Evolutionary conservation across 2,329 filamentous ascomycete species (phyloP), one percentile per base, ranked within the genome.

Genomic region (Stemphylium beticola): DNA sequence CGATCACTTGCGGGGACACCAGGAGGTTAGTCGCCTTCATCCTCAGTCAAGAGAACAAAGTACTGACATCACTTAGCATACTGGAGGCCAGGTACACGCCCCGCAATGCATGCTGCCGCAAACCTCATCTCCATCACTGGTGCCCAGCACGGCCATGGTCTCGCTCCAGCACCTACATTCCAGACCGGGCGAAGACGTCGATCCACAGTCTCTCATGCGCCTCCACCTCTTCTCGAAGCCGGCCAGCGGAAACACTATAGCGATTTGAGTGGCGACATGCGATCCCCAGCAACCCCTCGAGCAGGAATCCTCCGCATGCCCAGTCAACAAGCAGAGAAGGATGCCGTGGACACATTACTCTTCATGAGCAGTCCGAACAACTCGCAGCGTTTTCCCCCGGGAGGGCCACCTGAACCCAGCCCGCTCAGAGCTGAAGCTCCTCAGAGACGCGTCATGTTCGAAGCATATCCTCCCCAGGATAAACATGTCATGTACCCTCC

Each of bases 311-410:
- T 89, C 4, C 86, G 87, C 57, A 90, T 88, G 26, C 87, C 87
- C 0, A 87, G 87, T 51, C 87, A 90, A 59, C 84, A 89, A 57
- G 81, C 79, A 46, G 91, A 95, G 69, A 89, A 92, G 67, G 91
- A 93, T 66, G 91, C 91, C 5, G 86, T 93, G 41, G 90, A 93
- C 69, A 89, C 89, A 0, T 76, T 95, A 20, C 79, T 93, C 22
- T 92, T 93, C 68, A 89, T 95, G 86, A 92, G 90, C 67, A 91
- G 88, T 58, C 89, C 89, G 0, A 87, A 87, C 14, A 90, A 91
- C 72, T 88, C 88, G 1, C 59, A 66, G 38, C 63, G 68, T 20
- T 57, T 71, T 6, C 59, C 72, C 26, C 64, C 71, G 6, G 58
- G 49, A n/a, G 68, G 55, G 29, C 63, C 64, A 26, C 60, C 65